These are phyloP conservation scores for Podospora anserina DNA, from an alignment of 495 filamentous ascomycete genomes.

Conservation along the genomic window DNA sequence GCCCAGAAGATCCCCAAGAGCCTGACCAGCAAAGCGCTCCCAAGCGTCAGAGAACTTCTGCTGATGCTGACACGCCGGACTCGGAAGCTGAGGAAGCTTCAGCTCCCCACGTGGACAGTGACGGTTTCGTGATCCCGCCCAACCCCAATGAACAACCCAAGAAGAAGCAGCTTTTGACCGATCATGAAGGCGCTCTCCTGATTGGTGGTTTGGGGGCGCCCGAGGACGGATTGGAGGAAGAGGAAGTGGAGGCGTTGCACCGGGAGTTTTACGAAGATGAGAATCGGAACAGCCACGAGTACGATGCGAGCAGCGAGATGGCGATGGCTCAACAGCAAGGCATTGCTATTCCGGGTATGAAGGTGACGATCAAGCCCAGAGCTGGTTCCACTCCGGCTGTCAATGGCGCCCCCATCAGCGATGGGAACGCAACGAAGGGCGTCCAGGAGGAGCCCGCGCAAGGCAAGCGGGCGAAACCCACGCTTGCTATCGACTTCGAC, in stretches of 20 bases:
- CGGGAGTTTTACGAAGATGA: slow-evolving; percentile 40
- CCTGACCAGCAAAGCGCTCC: slow-evolving; percentile 17
- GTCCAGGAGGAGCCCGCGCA: slow-evolving; percentile 7
- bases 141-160: neutral
- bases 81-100: neutral
- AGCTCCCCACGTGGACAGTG: slow-evolving; percentile 24
- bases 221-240: slow-evolving; percentile 8
- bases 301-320: slow-evolving; percentile 34
- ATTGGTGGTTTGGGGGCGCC: slow-evolving; percentile 11
- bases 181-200: slow-evolving; percentile 17
- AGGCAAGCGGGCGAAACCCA: slow-evolving; percentile 19
- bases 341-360: slow-evolving; percentile 24
- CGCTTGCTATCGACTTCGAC: slow-evolving; percentile 46
- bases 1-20: slow-evolving; percentile 31
- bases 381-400: neutral
- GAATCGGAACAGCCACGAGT: slow-evolving; percentile 26
- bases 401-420: neutral
- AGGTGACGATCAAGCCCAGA: slow-evolving; percentile 19
- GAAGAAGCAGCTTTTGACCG: neutral
- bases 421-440: neutral
- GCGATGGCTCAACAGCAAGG: slow-evolving; percentile 35
- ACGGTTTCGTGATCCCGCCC: slow-evolving; percentile 32
- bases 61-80: slow-evolving; percentile 7
- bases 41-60: slow-evolving; percentile 17
- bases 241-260: slow-evolving; percentile 29